phyloP scores from a whole-genome alignment of 1,139 yeast species.

The Sugiyamaella castrensis region DNA sequence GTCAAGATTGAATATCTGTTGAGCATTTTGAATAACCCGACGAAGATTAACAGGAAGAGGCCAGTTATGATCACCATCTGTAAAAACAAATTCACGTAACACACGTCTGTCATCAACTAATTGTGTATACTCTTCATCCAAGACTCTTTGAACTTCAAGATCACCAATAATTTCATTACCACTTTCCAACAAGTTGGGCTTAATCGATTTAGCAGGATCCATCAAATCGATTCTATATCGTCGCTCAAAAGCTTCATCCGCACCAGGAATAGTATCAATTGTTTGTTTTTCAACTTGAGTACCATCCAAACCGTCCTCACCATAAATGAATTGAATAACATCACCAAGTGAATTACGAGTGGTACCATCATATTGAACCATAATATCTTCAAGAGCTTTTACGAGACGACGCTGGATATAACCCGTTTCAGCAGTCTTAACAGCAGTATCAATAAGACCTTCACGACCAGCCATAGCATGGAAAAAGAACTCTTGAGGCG shows the following conservation, averaged over 20 bases:
- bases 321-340: conserved; percentile 91
- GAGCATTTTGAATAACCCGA: conserved; percentile 95
- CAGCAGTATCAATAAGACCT: conserved; percentile 99
- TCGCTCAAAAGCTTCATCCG: conserved; percentile 75
- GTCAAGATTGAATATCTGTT: conserved; percentile 93
- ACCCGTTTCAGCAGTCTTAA: conserved; percentile 98
- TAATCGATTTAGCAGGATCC: conserved; percentile 58
- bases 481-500: conserved; percentile 98
- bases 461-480: conserved; percentile 99
- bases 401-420: conserved; percentile 98
- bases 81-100: conserved; percentile 75
- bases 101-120: conserved; percentile 71
- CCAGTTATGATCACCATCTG: conserved; percentile 94
- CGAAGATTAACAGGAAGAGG: conserved; percentile 96
- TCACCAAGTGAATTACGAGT: conserved; percentile 97
- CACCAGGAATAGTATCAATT: conserved; percentile 94
- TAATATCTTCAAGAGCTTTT: conserved; percentile 96
- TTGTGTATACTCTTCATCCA: conserved; percentile 84
- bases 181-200: conserved; percentile 75
- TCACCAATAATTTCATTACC: conserved; percentile 93
- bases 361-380: conserved; percentile 98
- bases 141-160: conserved; percentile 68
- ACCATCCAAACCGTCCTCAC: conserved; percentile 99
- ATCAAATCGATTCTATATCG: conserved; percentile 86
- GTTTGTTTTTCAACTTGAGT: conserved; percentile 97